phyloP scores from a whole-genome alignment of 306 rosid species.

The Dalbergia cochinchinensis region DNA sequence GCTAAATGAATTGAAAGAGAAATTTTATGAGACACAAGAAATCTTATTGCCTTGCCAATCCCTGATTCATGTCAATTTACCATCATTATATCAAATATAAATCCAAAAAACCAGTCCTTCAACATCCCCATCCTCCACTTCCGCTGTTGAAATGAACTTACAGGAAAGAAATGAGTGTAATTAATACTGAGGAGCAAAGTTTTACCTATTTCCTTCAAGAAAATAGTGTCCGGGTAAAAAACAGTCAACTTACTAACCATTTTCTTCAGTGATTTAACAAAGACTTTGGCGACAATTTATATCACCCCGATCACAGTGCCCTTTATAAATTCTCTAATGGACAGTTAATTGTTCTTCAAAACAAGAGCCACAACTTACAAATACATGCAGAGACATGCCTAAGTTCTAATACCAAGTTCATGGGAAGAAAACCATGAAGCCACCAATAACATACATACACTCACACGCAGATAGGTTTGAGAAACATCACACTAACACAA shows the following conservation, averaged over 20 bases:
- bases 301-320: constrained; percentile 5
- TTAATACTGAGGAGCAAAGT: constrained; percentile 10
- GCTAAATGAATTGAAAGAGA: constrained; percentile 18
- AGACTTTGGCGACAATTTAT: background rate
- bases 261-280: constrained; percentile 11
- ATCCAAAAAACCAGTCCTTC: constrained; percentile 5
- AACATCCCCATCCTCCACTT: constrained; percentile 24
- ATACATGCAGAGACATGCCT: constrained; percentile 16
- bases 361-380: constrained; percentile 11
- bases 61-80: constrained; percentile 33
- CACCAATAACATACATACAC: constrained; percentile 1
- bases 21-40: constrained; percentile 34
- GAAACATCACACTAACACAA: constrained; percentile 43
- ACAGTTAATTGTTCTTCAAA: constrained; percentile 11
- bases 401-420: constrained; percentile 28
- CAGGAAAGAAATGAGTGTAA: constrained; percentile 27
- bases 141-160: constrained; percentile 13
- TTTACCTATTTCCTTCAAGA: constrained; percentile 24
- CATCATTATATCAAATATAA: constrained; percentile 31
- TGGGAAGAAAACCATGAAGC: constrained; percentile 24
- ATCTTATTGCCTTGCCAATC: background rate
- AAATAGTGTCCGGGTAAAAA: constrained; percentile 23
- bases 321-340: constrained; percentile 1
- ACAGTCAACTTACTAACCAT: constrained; percentile 29
- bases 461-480: background rate